A percentile compares a stretch with the other conserved stretches of the same genome.
phyloP scores from a whole-genome alignment of 345 rosid species.

The Eucalyptus marginata region DNA sequence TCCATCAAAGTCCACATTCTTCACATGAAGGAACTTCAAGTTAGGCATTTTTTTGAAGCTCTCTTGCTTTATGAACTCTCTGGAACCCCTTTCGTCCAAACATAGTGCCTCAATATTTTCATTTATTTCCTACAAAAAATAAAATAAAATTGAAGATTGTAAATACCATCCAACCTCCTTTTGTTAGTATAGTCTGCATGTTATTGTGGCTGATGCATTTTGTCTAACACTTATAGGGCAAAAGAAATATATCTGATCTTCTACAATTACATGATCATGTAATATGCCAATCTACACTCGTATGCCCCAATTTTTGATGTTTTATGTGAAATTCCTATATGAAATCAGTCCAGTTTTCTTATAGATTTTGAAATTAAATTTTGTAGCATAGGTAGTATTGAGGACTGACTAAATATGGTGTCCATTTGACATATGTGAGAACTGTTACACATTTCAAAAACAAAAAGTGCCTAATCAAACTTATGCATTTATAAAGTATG shows the following conservation, averaged over 20 bases:
- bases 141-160: too few relatives aligned
- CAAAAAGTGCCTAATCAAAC: too few relatives aligned
- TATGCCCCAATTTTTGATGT: not conserved
- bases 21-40: not conserved
- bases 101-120: too few relatives aligned
- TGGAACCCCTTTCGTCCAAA: accelerated
- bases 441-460: not conserved
- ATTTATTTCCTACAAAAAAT: too few relatives aligned
- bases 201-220: too few relatives aligned
- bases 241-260: not conserved
- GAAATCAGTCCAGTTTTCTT: accelerated
- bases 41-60: not conserved
- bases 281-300: not conserved
- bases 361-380: too few relatives aligned
- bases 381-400: accelerated
- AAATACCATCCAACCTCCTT: too few relatives aligned
- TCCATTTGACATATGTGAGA: not conserved
- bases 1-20: accelerated
- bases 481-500: not conserved
- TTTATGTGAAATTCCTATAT: not conserved
- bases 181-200: too few relatives aligned
- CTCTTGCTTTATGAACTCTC: accelerated
- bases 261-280: not conserved
- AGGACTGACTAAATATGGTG: accelerated
- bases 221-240: not conserved